A percentile compares a stretch with the other conserved stretches of the same genome.
phyloP scores from a whole-genome alignment of 345 rosid species.

The Melastoma malabathricum region DNA sequence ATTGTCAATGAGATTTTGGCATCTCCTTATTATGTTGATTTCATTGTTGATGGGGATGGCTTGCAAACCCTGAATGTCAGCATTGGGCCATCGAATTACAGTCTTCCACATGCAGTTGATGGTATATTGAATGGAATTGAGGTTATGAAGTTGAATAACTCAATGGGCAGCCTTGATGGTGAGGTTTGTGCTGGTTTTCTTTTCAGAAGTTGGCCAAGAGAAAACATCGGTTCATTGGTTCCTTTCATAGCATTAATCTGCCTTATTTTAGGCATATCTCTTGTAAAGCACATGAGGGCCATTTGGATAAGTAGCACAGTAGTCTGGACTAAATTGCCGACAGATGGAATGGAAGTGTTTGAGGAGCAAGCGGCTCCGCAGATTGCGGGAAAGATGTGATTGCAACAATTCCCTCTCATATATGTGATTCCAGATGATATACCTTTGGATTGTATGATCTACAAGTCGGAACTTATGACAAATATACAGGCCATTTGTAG shows the following conservation, averaged over 20 bases:
- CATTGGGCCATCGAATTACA: conserved; percentile 53
- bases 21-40: conserved; percentile 59
- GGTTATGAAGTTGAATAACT: conserved; percentile 83
- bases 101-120: conserved; percentile 34
- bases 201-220: conserved; percentile 35
- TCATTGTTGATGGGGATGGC: conserved; percentile 29
- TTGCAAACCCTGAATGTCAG: conserved; percentile 34
- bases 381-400: conserved; percentile 22
- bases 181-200: conserved; percentile 32
- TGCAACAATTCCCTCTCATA: background rate
- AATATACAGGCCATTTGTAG: too few species aligned
- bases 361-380: conserved; percentile 18
- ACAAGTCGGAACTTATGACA: too few species aligned
- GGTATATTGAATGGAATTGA: conserved; percentile 78
- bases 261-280: conserved; percentile 38
- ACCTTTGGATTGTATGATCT: too few species aligned
- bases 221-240: conserved; percentile 27
- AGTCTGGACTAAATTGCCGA: conserved; percentile 55
- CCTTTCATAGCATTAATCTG: conserved; percentile 50
- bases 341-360: conserved; percentile 20
- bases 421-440: too few species aligned
- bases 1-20: conserved; percentile 29
- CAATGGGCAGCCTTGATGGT: conserved; percentile 75
- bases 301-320: conserved; percentile 11
- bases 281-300: conserved; percentile 30